Conservation (phyloP, 1,284 basidiomycete species). For the Trametes polyzona region DNA sequence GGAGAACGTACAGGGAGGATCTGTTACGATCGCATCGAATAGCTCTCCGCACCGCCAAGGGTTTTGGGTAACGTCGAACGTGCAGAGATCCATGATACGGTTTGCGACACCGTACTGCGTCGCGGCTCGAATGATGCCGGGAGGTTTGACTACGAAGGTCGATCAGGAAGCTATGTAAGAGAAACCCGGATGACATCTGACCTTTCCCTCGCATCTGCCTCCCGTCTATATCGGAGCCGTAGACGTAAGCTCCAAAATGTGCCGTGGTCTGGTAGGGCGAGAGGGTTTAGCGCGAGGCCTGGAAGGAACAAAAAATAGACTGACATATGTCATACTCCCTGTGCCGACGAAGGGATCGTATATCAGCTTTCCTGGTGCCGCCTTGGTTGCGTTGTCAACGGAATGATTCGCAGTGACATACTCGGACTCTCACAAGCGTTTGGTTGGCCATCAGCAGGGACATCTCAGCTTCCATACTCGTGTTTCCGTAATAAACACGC, state of each 20-base stretch:
- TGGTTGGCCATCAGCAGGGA: slow-evolving; percentile 97
- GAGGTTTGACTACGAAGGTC: slow-evolving; percentile 46
- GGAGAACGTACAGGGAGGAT: slow-evolving; percentile 79
- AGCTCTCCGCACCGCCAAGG: slow-evolving; percentile 89
- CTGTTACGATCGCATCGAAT: slow-evolving; percentile 94
- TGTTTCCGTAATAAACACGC: slow-evolving; percentile 92
- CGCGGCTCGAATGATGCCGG: slow-evolving; percentile 83
- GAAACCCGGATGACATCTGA: slow-evolving; percentile 26
- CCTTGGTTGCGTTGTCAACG: slow-evolving; percentile 47
- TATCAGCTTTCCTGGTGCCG: slow-evolving; percentile 85
- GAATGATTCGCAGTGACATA: not conserved
- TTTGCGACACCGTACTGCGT: slow-evolving; percentile 82
- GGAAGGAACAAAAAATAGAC: not conserved
- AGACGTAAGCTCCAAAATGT: slow-evolving; percentile 86
- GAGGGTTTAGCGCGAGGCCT: not conserved
- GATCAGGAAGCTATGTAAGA: not conserved
- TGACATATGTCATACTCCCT: slow-evolving; percentile 91
- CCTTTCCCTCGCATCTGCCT: slow-evolving; percentile 95
- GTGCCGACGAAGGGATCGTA: slow-evolving; percentile 99
- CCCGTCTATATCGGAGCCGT: slow-evolving; percentile 97
- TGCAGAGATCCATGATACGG: slow-evolving; percentile 83
- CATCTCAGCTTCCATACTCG: slow-evolving; percentile 97
- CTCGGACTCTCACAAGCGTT: slow-evolving; percentile 55
- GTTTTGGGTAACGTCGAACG: slow-evolving; percentile 89
- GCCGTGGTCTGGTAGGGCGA: slow-evolving; percentile 82